Evolutionary conservation across 495 filamentous ascomycete species (phyloP).

Genomic region (Terfezia boudieri): DNA sequence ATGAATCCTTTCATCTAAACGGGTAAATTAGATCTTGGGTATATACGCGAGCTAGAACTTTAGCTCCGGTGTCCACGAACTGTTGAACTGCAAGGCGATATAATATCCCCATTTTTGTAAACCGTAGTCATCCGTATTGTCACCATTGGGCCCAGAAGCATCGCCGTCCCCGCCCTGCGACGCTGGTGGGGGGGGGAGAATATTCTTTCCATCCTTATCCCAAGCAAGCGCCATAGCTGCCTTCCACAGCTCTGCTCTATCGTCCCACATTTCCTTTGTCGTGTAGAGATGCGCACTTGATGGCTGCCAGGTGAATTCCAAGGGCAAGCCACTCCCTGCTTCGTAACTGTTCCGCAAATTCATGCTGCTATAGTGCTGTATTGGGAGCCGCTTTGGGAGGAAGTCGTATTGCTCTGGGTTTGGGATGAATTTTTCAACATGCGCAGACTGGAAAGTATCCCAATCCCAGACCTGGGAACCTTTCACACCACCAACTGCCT

Average conservation of each 20-base stretch:
- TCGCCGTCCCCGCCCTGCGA: too few relatives aligned
- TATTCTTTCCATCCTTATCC: not conserved
- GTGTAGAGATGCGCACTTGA: constrained; percentile 7
- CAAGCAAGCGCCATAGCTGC: constrained; percentile 12
- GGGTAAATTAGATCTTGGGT: not conserved
- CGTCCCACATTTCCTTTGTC: constrained; percentile 5
- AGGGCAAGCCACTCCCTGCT: constrained; percentile 3
- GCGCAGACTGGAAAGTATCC: not conserved
- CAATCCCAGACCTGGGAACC: constrained; percentile 10
- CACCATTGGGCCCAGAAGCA: too few relatives aligned
- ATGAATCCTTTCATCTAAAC: not conserved
- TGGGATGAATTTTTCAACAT: constrained; percentile 1
- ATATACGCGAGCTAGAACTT: not conserved
- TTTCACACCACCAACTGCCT: constrained; percentile 13
- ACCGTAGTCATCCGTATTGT: too few relatives aligned
- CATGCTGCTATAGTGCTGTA: not conserved
- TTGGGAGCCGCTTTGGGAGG: not conserved
- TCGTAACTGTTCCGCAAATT: constrained; percentile 13
- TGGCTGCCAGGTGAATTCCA: constrained; percentile 13
- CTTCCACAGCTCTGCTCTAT: constrained; percentile 3
- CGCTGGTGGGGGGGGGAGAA: not conserved
- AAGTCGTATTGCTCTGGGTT: not conserved
- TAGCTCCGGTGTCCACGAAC: not conserved
- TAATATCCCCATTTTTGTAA: not conserved
- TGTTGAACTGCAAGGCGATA: not conserved